phyloP scores from a whole-genome alignment of 75 land plant species.

The Picea glauca region DNA sequence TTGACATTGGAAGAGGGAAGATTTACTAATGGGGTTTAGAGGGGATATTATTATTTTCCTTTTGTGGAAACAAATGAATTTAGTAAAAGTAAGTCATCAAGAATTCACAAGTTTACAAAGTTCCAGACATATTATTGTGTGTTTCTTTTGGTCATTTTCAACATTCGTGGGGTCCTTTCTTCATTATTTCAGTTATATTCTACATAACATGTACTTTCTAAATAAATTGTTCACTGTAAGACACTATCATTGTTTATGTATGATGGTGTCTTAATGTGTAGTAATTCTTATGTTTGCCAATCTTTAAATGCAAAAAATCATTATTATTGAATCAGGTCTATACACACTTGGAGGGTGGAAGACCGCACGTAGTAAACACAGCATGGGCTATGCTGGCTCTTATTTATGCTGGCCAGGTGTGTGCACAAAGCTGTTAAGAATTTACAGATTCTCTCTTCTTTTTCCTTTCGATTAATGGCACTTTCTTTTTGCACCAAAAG shows the following conservation, averaged over 20 bases:
- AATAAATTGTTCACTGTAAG: background rate
- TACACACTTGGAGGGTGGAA: constrained; percentile 47
- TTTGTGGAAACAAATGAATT: too few species aligned
- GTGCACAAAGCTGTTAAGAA: background rate
- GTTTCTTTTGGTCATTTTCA: background rate
- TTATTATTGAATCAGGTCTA: constrained; percentile 43
- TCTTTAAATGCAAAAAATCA: background rate
- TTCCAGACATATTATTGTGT: too few species aligned
- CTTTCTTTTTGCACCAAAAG: constrained; percentile 10
- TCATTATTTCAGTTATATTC: background rate
- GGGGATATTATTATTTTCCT: too few species aligned
- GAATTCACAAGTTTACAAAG: too few species aligned
- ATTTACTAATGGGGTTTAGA: too few species aligned
- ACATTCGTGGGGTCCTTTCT: background rate
- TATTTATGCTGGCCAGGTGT: constrained; percentile 79
- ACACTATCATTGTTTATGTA: too few species aligned
- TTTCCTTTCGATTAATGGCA: constrained; percentile 61
- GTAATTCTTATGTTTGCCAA: background rate
- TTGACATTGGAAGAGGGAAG: too few species aligned
- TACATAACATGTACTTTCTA: background rate
- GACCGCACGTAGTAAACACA: constrained; percentile 67
- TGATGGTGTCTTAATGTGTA: background rate
- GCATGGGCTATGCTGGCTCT: constrained; percentile 83
- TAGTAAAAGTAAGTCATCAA: too few species aligned
- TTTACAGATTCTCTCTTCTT: too few species aligned